Evolutionary conservation across 2,329 filamentous ascomycete genomes (phyloP).

Genomic region (Colletotrichum tropicale): DNA sequence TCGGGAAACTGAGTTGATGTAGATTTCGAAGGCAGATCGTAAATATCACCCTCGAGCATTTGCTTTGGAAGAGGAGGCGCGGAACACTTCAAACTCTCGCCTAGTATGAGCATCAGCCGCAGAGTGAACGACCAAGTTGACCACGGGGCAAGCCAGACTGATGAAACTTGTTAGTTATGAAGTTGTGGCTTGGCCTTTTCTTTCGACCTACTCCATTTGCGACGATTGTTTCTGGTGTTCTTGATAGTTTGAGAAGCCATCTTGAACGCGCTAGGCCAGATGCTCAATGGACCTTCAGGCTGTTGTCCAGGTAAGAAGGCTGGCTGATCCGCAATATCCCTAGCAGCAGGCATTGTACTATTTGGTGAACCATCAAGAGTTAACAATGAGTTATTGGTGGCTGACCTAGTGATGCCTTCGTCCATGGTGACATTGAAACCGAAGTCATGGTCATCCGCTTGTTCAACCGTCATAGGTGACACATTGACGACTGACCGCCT

Average conservation of each 20-base stretch:
- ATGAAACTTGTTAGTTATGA: neutral
- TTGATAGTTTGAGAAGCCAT: constrained; percentile 30
- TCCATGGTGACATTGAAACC: neutral
- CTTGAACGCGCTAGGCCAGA: constrained; percentile 33
- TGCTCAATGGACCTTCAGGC: neutral
- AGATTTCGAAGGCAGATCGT: constrained; percentile 22
- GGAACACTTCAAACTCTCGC: neutral
- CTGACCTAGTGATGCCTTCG: neutral
- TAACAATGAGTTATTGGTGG: neutral
- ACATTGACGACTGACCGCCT: neutral
- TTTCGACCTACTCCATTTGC: constrained; percentile 35
- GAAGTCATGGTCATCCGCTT: neutral
- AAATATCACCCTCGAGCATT: constrained; percentile 27
- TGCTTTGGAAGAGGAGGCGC: constrained; percentile 28
- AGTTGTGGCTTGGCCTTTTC: accelerated
- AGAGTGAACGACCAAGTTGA: neutral
- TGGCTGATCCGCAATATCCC: neutral
- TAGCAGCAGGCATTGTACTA: neutral
- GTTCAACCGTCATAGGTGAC: neutral
- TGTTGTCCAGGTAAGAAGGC: neutral
- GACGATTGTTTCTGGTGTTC: constrained; percentile 30
- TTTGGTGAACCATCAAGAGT: neutral
- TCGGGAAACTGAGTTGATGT: constrained; percentile 34
- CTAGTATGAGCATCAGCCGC: neutral
- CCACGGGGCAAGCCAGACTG: neutral